Conservation (phyloP, 805 yeast species). For the Saitoella complicata region DNA sequence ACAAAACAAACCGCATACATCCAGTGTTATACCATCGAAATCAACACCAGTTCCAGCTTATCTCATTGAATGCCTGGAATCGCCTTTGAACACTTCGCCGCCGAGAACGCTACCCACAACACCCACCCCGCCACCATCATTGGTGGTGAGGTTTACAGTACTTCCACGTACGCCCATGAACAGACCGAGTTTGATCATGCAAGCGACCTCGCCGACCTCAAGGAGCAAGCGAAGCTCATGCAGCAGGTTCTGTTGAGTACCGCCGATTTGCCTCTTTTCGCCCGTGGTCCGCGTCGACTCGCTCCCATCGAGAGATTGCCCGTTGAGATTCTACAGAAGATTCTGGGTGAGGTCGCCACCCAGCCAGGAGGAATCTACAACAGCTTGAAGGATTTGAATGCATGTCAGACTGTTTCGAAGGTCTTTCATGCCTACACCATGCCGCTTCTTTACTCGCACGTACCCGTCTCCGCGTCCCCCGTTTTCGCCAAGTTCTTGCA, state of each 20-base stretch:
- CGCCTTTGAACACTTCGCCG: not conserved
- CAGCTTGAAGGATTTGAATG: slow-evolving; percentile 2
- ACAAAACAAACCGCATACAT: too few species aligned
- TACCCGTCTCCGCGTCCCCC: slow-evolving; percentile 56
- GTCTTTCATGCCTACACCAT: slow-evolving; percentile 21
- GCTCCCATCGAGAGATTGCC: slow-evolving; percentile 7
- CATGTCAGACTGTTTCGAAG: slow-evolving; percentile 13
- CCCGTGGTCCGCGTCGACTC: too few species aligned
- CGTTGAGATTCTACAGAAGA: slow-evolving; percentile 6
- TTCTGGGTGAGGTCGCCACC: slow-evolving; percentile 5
- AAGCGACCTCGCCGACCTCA: too few species aligned
- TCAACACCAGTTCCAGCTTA: too few species aligned
- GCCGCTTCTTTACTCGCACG: slow-evolving; percentile 23
- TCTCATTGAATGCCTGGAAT: too few species aligned
- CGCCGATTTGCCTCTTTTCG: too few species aligned
- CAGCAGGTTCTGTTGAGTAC: too few species aligned
- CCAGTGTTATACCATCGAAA: too few species aligned
- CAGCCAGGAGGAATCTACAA: slow-evolving; percentile 5
- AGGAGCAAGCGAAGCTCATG: too few species aligned
- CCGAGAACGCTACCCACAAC: not conserved
- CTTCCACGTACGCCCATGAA: not conserved
- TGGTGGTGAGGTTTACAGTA: not conserved
- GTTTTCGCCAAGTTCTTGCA: slow-evolving; percentile 56
- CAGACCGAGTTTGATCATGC: too few species aligned
- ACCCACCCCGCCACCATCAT: not conserved